These are phyloP conservation scores for Aspergillus aculeatus DNA, from an alignment of 2,329 filamentous ascomycete genomes.

Conservation along the genomic window DNA sequence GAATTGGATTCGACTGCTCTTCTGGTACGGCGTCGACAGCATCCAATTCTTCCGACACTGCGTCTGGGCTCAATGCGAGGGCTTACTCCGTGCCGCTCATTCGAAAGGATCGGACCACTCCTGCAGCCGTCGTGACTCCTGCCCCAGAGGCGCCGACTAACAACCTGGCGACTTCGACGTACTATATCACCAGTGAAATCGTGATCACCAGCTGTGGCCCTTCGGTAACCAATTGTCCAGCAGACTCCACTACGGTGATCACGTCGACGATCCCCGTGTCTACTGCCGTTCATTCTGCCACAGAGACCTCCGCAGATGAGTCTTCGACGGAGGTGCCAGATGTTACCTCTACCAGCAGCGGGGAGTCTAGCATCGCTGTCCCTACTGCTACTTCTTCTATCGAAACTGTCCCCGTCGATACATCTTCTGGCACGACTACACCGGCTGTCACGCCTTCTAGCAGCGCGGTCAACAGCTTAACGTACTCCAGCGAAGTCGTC, in stretches of 20 bases:
- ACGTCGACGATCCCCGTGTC: slow-evolving; percentile 57
- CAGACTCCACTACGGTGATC: slow-evolving; percentile 48
- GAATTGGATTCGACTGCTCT: slow-evolving; percentile 30
- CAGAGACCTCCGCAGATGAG: slow-evolving; percentile 20
- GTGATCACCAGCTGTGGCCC: slow-evolving; percentile 44
- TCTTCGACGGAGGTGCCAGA: slow-evolving; percentile 3
- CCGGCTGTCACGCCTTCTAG: neutral
- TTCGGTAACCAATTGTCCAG: slow-evolving; percentile 52
- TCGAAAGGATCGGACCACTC: neutral
- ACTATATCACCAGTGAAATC: slow-evolving; percentile 37
- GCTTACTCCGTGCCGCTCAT: neutral
- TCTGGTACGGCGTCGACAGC: slow-evolving; percentile 19
- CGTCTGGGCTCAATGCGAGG: neutral
- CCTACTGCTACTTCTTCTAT: neutral
- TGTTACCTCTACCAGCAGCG: slow-evolving; percentile 8
- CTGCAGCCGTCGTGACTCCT: slow-evolving; percentile 5
- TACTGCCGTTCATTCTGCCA: slow-evolving; percentile 59
- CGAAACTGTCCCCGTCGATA: neutral
- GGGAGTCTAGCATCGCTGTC: neutral
- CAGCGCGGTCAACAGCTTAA: neutral
- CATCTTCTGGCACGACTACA: neutral
- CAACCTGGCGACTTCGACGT: slow-evolving; percentile 36
- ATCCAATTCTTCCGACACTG: slow-evolving; percentile 6
- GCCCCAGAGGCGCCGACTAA: slow-evolving; percentile 5
- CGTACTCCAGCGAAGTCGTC: neutral